Evolutionary conservation across 768 basidiomycete species (phyloP).

Genomic region (Dentipellis sp.): DNA sequence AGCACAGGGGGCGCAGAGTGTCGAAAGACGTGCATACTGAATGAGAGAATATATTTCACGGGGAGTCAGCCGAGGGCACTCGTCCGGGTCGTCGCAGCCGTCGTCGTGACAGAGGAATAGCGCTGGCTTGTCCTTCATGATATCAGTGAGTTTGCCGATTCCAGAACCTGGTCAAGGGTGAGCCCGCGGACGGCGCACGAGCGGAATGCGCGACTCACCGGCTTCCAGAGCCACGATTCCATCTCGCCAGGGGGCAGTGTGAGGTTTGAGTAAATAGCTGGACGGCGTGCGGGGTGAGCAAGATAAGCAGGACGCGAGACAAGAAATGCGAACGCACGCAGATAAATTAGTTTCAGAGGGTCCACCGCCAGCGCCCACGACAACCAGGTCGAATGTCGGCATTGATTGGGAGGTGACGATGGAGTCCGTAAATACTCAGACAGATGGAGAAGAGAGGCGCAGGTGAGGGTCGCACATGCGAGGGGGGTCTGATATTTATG

Average conservation of each 20-base stretch:
- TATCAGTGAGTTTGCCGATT: constrained; percentile 60
- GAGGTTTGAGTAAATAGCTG: constrained; percentile 86
- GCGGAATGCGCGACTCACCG: constrained; percentile 35
- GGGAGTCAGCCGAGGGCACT: background rate
- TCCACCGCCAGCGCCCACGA: constrained; percentile 74
- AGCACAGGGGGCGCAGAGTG: background rate
- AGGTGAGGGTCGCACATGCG: too few relatives aligned
- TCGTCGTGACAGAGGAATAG: constrained; percentile 34
- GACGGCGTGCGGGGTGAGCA: constrained; percentile 5
- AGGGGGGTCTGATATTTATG: too few relatives aligned
- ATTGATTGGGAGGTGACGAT: constrained; percentile 15
- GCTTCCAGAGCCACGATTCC: constrained; percentile 84
- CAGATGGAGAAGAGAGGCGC: too few relatives aligned
- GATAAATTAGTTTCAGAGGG: constrained; percentile 86
- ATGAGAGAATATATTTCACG: background rate
- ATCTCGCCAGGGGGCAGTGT: constrained; percentile 57
- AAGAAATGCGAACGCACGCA: constrained; percentile 42
- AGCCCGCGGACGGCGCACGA: background rate
- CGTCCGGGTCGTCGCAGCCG: background rate
- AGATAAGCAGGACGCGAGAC: constrained; percentile 9
- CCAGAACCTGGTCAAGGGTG: constrained; percentile 60
- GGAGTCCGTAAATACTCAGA: too few relatives aligned
- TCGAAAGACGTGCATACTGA: background rate
- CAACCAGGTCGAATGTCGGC: constrained; percentile 61
- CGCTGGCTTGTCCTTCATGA: constrained; percentile 46